Conservation (phyloP, 1,284 basidiomycete species). For the Ceratorhiza oryzae-sativae region DNA sequence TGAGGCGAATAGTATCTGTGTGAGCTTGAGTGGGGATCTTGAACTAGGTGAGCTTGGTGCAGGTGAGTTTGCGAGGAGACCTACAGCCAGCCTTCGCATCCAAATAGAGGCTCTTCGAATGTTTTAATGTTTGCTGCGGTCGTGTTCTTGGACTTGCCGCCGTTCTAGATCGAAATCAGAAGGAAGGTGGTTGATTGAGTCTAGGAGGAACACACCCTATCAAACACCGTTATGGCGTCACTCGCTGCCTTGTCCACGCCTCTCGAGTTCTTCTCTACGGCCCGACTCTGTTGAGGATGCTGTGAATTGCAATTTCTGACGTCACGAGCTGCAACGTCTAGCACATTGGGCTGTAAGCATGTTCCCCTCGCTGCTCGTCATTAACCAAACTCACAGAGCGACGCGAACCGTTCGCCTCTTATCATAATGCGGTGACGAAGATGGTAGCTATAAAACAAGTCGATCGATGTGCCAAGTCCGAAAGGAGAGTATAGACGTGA, state of each 20-base stretch:
- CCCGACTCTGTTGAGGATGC: not conserved
- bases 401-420: not conserved
- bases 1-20: slow-evolving; percentile 4
- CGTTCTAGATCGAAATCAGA: not conserved
- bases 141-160: not conserved
- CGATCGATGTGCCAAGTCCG: slow-evolving; percentile 33
- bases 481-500: slow-evolving; percentile 31
- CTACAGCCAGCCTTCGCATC: slow-evolving; percentile 32
- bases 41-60: too few relatives aligned
- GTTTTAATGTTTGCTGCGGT: not conserved
- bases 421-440: not conserved
- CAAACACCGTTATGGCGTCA: slow-evolving; percentile 6
- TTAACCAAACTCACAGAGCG: slow-evolving; percentile 1
- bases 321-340: not conserved
- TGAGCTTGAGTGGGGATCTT: slow-evolving; percentile 28
- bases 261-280: not conserved
- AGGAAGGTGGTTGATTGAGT: too few relatives aligned
- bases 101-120: slow-evolving; percentile 27
- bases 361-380: not conserved
- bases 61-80: not conserved
- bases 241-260: not conserved
- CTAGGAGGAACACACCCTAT: not conserved
- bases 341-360: not conserved
- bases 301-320: slow-evolving; percentile 8
- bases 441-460: slow-evolving; percentile 18